Base-by-base conservation (phyloP, 2,329 filamentous ascomycete species). In the Beauveria asiatica region DNA sequence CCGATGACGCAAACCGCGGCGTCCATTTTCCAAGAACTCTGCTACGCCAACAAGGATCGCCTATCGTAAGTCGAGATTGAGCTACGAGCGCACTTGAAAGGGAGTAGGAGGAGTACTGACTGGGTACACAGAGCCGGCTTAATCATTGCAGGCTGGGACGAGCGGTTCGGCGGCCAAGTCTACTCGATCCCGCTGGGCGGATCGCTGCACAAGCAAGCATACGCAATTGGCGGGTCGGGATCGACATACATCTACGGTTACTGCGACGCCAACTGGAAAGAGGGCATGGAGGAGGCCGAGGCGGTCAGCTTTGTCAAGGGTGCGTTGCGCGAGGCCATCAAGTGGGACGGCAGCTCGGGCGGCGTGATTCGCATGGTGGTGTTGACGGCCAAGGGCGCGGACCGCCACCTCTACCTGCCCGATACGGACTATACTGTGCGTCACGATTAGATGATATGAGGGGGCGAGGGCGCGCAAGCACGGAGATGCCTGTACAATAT, bases 191-290 rank as follows among this genome's bases (percentile, higher is more conserved):
- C 94, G 3, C 83, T 97, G 45, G 94, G 94, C 68, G 94, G 94
- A 60, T 97, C 94, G 55, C 85, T 99, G 68, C 94, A 99, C 85
- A 97, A 97, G 82, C 92, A 97, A 74, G 74, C 92, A 19, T 99
- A 97, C 72, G 86, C 94, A 48, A 99, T 99, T 70, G 92, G 92
- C 67, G 94, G 94, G 50, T 97, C 93, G 21, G 94, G 94, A 46
- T 97, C 93, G 68, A 97, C 94, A 63, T 99, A 99, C 80, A 99
- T 99, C 76, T 99, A 97, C 80, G 94, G 94, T 68, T 97, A 96
- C 82, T 97, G 92, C 73, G 93, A 99, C 73, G 87, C 91, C 61
- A 85, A 99, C 81, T 99, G 94, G 94, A 86, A 82, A 74, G 94
- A 97, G 76, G 85, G 85, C 65, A 97, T 99, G 92, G 90, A 88